phyloP scores from a whole-genome alignment of 129 eudicot species.

The Lactuca saligna region DNA sequence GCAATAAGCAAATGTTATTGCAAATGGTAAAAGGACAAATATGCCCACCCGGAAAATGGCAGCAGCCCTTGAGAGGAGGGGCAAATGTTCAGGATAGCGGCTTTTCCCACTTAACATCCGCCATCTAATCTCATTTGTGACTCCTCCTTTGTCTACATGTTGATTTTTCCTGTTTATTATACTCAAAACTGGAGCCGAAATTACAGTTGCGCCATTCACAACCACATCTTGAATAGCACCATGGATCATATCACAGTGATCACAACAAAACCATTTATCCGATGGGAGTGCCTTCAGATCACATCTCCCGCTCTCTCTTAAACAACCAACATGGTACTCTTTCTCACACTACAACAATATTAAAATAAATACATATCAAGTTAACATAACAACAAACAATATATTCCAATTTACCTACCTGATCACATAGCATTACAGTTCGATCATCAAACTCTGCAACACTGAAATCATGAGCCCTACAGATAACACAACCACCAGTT shows the following conservation, averaged over 20 bases:
- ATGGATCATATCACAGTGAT: constrained; percentile 71
- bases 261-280: constrained; percentile 92
- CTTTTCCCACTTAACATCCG: constrained; percentile 81
- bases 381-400: neutral
- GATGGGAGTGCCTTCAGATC: constrained; percentile 88
- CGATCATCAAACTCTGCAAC: constrained; percentile 83
- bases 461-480: constrained; percentile 93
- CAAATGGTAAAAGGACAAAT: constrained; percentile 3
- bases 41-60: constrained; percentile 81
- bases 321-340: constrained; percentile 96
- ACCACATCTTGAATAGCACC: constrained; percentile 55
- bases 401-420: constrained; percentile 41
- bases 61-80: constrained; percentile 78
- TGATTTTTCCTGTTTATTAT: constrained; percentile 48
- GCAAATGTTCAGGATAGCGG: constrained; percentile 69
- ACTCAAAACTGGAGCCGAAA: constrained; percentile 49
- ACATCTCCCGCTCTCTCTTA: constrained; percentile 71
- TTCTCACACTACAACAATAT: constrained; percentile 73
- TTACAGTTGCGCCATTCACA: constrained; percentile 50
- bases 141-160: constrained; percentile 51
- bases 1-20: neutral
- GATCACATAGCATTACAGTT: constrained; percentile 89
- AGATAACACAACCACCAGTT: constrained; percentile 88
- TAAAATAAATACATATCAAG: neutral
- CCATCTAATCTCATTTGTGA: constrained; percentile 55